These are phyloP conservation scores for Isoetes taiwanensis DNA, from an alignment of 75 land plant species.

Conservation along the genomic window DNA sequence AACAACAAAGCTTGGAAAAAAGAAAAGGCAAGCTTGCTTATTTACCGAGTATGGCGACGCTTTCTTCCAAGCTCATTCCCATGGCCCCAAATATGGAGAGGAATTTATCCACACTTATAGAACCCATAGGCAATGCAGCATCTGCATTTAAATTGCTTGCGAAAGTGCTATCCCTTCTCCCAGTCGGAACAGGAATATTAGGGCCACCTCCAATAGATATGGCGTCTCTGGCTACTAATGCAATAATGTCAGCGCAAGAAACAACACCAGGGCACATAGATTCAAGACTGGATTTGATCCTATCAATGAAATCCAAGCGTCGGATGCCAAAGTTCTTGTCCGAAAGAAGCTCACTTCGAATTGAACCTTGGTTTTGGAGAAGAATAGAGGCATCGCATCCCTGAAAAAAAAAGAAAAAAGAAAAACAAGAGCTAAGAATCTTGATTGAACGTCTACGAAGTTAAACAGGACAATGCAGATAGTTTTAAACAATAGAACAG, in stretches of 20 bases:
- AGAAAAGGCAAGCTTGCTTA: too few relatives aligned
- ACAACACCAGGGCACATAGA: slow-evolving; percentile 13
- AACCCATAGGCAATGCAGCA: slow-evolving; percentile 27
- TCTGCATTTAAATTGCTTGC: slow-evolving; percentile 15
- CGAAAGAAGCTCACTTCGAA: slow-evolving; percentile 9
- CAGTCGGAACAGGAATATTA: slow-evolving; percentile 4
- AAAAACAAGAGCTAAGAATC: too few relatives aligned
- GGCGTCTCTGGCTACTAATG: slow-evolving; percentile 15
- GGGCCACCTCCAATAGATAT: slow-evolving; percentile 16
- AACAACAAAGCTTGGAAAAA: too few relatives aligned
- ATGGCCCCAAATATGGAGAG: slow-evolving; percentile 18
- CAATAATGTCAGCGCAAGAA: slow-evolving; percentile 22
- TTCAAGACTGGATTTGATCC: slow-evolving; percentile 16
- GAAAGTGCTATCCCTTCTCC: slow-evolving; percentile 8
- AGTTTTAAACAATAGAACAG: too few relatives aligned
- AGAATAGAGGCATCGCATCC: slow-evolving; percentile 30
- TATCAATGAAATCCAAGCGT: slow-evolving; percentile 21
- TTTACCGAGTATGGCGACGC: slow-evolving; percentile 30
- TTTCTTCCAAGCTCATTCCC: slow-evolving; percentile 28
- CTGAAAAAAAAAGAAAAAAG: too few relatives aligned
- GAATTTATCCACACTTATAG: slow-evolving; percentile 19
- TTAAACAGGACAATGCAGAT: too few relatives aligned
- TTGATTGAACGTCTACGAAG: too few relatives aligned
- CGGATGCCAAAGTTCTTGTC: slow-evolving; percentile 21
- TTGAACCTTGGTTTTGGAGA: slow-evolving; percentile 3